Conservation (phyloP, 1,284 basidiomycete species). For the Moesziomyces globuligerus region DNA sequence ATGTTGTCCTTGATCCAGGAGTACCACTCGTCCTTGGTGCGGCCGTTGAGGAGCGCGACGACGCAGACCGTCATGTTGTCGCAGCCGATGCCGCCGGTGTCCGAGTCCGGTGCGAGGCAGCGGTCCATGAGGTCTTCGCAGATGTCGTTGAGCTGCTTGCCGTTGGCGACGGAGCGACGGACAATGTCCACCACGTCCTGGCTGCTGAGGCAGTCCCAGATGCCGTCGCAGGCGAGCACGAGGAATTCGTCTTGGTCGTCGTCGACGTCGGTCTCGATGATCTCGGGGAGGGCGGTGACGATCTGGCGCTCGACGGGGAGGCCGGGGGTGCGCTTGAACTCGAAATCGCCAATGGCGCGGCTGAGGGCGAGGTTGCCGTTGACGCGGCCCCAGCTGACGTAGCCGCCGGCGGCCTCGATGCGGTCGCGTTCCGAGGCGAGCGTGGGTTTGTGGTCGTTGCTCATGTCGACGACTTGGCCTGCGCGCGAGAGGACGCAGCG, state of each 20-base stretch:
- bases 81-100: conserved; percentile 93
- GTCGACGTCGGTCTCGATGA: conserved; percentile 81
- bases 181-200: conserved; percentile 93
- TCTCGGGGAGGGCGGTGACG: conserved; percentile 93
- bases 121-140: conserved; percentile 90
- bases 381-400: conserved; percentile 95
- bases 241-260: conserved; percentile 91
- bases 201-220: conserved; percentile 96
- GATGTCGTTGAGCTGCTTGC: conserved; percentile 81
- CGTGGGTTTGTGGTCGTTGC: conserved; percentile 94
- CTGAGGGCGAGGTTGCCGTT: conserved; percentile 98
- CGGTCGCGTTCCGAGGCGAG: conserved; percentile 85
- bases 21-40: conserved; percentile 91
- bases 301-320: conserved; percentile 89
- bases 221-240: conserved; percentile 95
- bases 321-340: conserved; percentile 93
- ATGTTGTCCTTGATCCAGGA: conserved; percentile 88
- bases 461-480: conserved; percentile 86
- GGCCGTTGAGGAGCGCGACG: conserved; percentile 85
- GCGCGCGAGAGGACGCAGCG: conserved; percentile 87
- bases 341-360: conserved; percentile 95
- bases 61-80: conserved; percentile 99
- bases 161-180: conserved; percentile 82
- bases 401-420: conserved; percentile 93
- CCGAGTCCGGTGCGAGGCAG: conserved; percentile 92